phyloP scores from a whole-genome alignment of 371 early-diverging fungal genomes.

The Entomophthora muscae region DNA sequence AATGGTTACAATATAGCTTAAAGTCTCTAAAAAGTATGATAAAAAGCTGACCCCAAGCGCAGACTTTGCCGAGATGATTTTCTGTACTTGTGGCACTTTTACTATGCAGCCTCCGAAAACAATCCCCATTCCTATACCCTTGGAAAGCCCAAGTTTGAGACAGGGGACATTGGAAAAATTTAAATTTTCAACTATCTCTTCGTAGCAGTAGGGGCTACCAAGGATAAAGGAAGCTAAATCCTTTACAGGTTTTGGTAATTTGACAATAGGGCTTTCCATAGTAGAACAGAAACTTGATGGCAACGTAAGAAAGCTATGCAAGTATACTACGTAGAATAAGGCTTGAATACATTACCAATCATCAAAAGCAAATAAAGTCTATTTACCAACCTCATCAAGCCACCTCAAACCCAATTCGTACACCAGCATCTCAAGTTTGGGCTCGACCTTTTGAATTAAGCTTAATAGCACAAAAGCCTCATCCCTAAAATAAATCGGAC shows the following conservation, averaged over 20 bases:
- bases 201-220: constrained; percentile 50
- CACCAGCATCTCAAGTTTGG: too few relatives aligned
- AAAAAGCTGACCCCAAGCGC: constrained; percentile 63
- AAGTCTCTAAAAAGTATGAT: constrained; percentile 67
- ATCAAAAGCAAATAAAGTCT: too few relatives aligned
- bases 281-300: background rate
- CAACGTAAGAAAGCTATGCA: too few relatives aligned
- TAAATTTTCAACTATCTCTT: constrained; percentile 39
- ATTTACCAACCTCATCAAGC: too few relatives aligned
- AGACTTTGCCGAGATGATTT: constrained; percentile 53
- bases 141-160: constrained; percentile 64
- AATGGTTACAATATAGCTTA: constrained; percentile 52
- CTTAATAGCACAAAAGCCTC: too few relatives aligned
- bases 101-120: constrained; percentile 75
- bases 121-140: constrained; percentile 81
- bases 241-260: constrained; percentile 25
- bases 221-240: constrained; percentile 31
- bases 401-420: too few relatives aligned
- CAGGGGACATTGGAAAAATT: constrained; percentile 47
- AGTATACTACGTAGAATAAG: too few relatives aligned
- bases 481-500: too few relatives aligned
- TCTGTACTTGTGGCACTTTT: constrained; percentile 90
- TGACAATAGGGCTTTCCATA: constrained; percentile 11
- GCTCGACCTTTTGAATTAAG: too few relatives aligned
- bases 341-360: too few relatives aligned